Evolutionary conservation across 805 yeast species (phyloP).

Genomic region (Blastobotrys muscicola): DNA sequence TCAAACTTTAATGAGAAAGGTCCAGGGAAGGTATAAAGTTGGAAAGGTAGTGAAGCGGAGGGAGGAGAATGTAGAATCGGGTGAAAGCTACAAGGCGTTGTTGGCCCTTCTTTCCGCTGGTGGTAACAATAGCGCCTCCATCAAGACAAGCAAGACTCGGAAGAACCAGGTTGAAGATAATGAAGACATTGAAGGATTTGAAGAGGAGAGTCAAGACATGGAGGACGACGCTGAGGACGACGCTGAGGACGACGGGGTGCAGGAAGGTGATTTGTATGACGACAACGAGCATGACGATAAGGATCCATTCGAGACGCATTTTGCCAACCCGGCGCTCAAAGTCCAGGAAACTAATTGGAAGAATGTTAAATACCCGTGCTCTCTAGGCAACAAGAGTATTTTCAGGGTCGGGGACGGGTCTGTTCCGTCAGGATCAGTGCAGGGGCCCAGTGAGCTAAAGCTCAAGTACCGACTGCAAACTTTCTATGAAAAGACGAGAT

Average conservation of each 20-base stretch:
- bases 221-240: constrained; percentile 14
- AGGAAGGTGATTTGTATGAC: constrained; percentile 31
- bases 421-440: not conserved
- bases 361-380: too few species aligned
- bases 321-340: constrained; percentile 30
- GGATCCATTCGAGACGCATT: constrained; percentile 77
- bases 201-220: constrained; percentile 11
- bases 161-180: constrained; percentile 2
- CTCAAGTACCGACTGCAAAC: constrained; percentile 15
- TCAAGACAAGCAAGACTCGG: constrained; percentile 18
- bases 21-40: constrained; percentile 1
- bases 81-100: constrained; percentile 44
- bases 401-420: too few species aligned
- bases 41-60: too few species aligned
- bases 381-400: too few species aligned
- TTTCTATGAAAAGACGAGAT: constrained; percentile 12
- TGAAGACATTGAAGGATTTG: constrained; percentile 20
- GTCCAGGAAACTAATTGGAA: not conserved
- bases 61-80: too few species aligned
- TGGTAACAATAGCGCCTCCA: too few species aligned
- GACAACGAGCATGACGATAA: constrained; percentile 31
- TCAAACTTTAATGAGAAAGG: not conserved
- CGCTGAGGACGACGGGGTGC: constrained; percentile 18
- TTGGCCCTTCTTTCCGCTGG: constrained; percentile 40
- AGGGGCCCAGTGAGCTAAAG: constrained; percentile 6